phyloP scores from a whole-genome alignment of 2,329 filamentous ascomycete genomes.

The Aspergillus ruber region DNA sequence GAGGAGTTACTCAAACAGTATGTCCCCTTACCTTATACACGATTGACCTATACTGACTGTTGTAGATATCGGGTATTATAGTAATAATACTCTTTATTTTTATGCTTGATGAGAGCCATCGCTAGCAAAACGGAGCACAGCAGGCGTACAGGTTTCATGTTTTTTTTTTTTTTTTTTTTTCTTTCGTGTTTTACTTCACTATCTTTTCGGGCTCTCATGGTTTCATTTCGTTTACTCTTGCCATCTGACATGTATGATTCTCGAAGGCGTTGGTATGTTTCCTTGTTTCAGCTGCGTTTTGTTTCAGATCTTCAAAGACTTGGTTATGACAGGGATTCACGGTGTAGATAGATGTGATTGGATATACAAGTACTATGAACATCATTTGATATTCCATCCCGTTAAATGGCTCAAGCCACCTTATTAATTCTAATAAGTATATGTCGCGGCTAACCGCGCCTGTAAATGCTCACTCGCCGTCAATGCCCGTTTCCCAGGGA shows the following conservation, averaged over 20 bases:
- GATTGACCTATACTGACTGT: background rate
- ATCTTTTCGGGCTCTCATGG: no score
- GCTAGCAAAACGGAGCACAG: background rate
- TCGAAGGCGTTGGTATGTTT: no score
- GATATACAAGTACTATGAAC: no score
- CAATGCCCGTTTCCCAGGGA: conserved; percentile 34
- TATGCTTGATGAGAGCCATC: background rate
- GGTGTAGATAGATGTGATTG: no score
- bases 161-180: background rate
- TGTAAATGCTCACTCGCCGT: conserved; percentile 56
- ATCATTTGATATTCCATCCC: no score
- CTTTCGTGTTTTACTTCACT: background rate
- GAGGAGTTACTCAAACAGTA: conserved; percentile 54
- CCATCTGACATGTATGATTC: no score
- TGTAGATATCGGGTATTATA: background rate
- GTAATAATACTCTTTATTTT: background rate
- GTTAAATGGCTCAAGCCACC: no score
- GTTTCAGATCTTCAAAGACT: no score
- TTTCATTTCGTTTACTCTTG: no score
- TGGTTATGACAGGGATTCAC: no score
- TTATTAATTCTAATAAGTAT: conserved; percentile 39
- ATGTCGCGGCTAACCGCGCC: conserved; percentile 52
- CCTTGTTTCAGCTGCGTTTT: no score
- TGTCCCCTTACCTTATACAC: conserved; percentile 16
- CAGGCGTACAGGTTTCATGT: background rate